Percentiles rank a stretch among this genome's conserved stretches.
Conservation (phyloP, 768 basidiomycete species). For the Lactarius sanguifluus region DNA sequence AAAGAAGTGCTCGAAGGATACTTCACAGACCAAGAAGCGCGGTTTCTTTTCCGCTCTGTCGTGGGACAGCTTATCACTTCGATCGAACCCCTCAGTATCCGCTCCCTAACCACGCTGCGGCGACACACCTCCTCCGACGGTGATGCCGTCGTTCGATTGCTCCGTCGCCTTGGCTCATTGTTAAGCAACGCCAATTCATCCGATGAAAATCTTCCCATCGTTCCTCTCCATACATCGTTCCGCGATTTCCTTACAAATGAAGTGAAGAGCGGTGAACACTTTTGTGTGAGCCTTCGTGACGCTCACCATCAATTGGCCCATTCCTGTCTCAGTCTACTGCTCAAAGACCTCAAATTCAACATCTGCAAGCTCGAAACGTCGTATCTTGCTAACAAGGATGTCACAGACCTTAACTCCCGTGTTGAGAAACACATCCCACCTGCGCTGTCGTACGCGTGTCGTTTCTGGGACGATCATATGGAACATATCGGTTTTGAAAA, state of each 20-base stretch:
- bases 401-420: not conserved
- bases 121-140: no score
- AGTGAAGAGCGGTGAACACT: not conserved
- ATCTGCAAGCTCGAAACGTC: constrained; percentile 5
- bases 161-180: constrained; percentile 5
- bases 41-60: not conserved
- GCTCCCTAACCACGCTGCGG: not conserved
- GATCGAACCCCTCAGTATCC: not conserved
- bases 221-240: constrained; percentile 2
- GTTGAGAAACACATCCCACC: not conserved
- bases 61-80: not conserved
- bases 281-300: not conserved
- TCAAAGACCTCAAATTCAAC: not conserved
- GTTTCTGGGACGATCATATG: constrained; percentile 6
- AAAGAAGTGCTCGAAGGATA: not conserved
- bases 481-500: not conserved
- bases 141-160: not conserved
- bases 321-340: not conserved
- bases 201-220: not conserved
- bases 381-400: not conserved
- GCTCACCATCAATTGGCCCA: not conserved
- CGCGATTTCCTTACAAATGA: constrained; percentile 5
- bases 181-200: constrained; percentile 7
- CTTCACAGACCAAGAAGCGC: not conserved
- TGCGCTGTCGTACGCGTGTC: not conserved